These are phyloP conservation scores for Hyparrhenia diplandra DNA, from an alignment of 176 grass and related monocot genomes.

Conservation along the genomic window DNA sequence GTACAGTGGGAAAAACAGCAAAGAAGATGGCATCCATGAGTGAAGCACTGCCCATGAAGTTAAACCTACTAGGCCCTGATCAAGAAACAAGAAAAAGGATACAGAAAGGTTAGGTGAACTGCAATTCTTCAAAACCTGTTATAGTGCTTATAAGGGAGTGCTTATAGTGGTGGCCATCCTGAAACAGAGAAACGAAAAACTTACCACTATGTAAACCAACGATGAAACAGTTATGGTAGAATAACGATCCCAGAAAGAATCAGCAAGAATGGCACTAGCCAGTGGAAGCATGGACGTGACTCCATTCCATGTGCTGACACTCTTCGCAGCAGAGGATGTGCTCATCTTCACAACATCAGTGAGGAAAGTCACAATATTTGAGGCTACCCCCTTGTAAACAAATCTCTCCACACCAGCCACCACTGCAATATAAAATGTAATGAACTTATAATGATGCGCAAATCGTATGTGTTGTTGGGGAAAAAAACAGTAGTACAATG, in stretches of 20 bases:
- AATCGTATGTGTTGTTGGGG: no score
- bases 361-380: slow-evolving; percentile 74
- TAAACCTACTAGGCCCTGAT: slow-evolving; percentile 58
- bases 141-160: no score
- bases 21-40: slow-evolving; percentile 55
- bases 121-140: no score
- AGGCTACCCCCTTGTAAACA: slow-evolving; percentile 79
- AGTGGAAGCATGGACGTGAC: slow-evolving; percentile 82
- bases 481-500: background rate
- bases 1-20: slow-evolving; percentile 66
- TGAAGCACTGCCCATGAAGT: slow-evolving; percentile 59
- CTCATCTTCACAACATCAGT: slow-evolving; percentile 70
- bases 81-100: background rate
- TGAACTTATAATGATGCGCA: background rate
- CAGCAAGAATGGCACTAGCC: slow-evolving; percentile 51
- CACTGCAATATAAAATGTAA: slow-evolving; percentile 32
- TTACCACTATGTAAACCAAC: slow-evolving; percentile 63
- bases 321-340: slow-evolving; percentile 63
- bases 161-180: no score
- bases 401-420: slow-evolving; percentile 76
- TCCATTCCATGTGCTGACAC: slow-evolving; percentile 63
- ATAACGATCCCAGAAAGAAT: slow-evolving; percentile 74
- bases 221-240: slow-evolving; percentile 57
- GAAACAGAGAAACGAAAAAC: no score
- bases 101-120: background rate